phyloP scores from a whole-genome alignment of 768 basidiomycete genomes.

The Phanerochaete sordida region DNA sequence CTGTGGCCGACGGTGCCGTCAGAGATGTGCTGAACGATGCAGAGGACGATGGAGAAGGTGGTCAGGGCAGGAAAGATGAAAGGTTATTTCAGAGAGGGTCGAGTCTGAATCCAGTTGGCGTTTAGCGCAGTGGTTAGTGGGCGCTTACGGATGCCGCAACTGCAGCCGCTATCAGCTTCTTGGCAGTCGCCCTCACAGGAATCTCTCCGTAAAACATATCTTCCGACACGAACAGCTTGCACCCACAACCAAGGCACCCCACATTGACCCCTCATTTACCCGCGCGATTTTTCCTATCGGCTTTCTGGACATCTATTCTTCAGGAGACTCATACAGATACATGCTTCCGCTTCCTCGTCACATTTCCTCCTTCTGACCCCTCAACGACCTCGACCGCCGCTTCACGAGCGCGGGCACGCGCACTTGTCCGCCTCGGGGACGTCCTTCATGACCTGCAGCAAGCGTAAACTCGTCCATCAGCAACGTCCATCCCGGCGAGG shows the following conservation, averaged over 20 bases:
- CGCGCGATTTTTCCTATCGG: constrained; percentile 2
- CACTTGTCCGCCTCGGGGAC: constrained; percentile 51
- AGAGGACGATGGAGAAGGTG: not conserved
- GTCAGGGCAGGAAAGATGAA: not conserved
- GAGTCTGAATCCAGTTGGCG: not conserved
- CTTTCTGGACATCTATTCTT: not conserved
- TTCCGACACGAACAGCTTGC: not conserved
- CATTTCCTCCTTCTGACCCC: not conserved
- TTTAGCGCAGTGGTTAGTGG: not conserved
- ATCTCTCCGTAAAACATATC: constrained; percentile 2
- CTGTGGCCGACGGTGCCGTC: not conserved
- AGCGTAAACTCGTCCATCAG: not conserved
- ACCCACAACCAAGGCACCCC: not conserved
- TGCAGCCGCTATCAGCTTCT: constrained; percentile 2
- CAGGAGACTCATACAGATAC: not conserved
- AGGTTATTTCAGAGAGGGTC: constrained; percentile 2
- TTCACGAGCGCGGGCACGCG: constrained; percentile 32
- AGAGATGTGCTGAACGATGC: not conserved
- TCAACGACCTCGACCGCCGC: not conserved
- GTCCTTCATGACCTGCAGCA: constrained; percentile 42
- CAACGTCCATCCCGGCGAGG: not conserved
- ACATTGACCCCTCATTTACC: not conserved
- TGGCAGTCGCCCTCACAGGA: constrained; percentile 4
- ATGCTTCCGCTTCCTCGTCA: not conserved
- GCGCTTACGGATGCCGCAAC: constrained; percentile 2